Evolutionary conservation across 2,329 filamentous ascomycete species (phyloP).

Genomic region (Fusarium clavum): DNA sequence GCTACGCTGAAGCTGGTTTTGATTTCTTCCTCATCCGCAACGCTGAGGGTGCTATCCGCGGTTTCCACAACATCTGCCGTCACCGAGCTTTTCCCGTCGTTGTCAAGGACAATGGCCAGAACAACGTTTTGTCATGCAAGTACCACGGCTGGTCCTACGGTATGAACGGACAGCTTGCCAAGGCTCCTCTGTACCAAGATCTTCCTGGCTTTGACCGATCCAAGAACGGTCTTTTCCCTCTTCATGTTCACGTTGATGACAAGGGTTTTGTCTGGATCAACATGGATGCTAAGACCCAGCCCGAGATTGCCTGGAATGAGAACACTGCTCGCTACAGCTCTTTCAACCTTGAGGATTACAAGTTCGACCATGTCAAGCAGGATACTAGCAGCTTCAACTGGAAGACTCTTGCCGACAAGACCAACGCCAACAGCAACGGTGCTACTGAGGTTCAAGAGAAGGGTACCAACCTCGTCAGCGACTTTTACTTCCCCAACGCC

Average conservation of each 20-base stretch:
- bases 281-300: slow-evolving; percentile 59
- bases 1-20: slow-evolving; percentile 66
- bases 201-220: slow-evolving; percentile 66
- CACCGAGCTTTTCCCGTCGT: slow-evolving; percentile 71
- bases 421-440: slow-evolving; percentile 25
- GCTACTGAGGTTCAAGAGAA: slow-evolving; percentile 15
- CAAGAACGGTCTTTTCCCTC: slow-evolving; percentile 65
- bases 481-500: slow-evolving; percentile 42
- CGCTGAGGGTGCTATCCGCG: slow-evolving; percentile 65
- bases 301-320: slow-evolving; percentile 62
- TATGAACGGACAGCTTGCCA: slow-evolving; percentile 67
- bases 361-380: slow-evolving; percentile 67
- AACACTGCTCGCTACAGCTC: slow-evolving; percentile 55
- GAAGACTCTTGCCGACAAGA: slow-evolving; percentile 62
- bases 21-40: slow-evolving; percentile 66
- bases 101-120: slow-evolving; percentile 60
- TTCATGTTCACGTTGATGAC: slow-evolving; percentile 64
- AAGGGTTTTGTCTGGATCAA: slow-evolving; percentile 70
- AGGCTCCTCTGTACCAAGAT: slow-evolving; percentile 69
- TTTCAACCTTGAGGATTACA: slow-evolving; percentile 63
- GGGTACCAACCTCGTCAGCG: slow-evolving; percentile 14
- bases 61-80: slow-evolving; percentile 72
- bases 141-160: slow-evolving; percentile 74
- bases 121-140: slow-evolving; percentile 66
- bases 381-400: slow-evolving; percentile 68